phyloP scores from a whole-genome alignment of 495 filamentous ascomycete species.

The Pyrenula massariospora region DNA sequence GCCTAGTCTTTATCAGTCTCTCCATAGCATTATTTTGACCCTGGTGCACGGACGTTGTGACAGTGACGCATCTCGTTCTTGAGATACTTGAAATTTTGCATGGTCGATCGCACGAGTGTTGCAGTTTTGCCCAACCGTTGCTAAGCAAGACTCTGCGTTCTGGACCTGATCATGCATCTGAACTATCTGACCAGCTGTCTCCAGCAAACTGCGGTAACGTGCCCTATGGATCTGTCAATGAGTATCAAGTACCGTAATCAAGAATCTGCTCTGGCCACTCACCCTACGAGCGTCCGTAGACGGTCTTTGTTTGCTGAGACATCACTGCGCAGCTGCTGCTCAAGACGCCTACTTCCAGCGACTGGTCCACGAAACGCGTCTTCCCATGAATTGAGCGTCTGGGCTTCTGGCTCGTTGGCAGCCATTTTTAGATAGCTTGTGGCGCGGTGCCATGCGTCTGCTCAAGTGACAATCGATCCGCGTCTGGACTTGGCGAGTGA shows the following conservation, averaged over 20 bases:
- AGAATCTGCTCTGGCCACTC: conserved; percentile 10
- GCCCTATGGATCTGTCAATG: conserved; percentile 33
- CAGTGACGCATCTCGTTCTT: conserved; percentile 37
- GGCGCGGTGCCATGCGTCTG: background rate
- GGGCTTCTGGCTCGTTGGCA: conserved; percentile 43
- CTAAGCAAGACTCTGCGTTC: conserved; percentile 55
- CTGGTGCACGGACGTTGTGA: conserved; percentile 28
- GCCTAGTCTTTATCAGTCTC: conserved; percentile 27
- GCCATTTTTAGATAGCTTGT: conserved; percentile 30
- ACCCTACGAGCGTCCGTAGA: conserved; percentile 85
- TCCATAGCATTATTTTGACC: conserved; percentile 7
- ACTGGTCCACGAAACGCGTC: conserved; percentile 59
- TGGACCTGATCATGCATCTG: conserved; percentile 74
- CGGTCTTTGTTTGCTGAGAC: conserved; percentile 76
- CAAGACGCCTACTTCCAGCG: conserved; percentile 49
- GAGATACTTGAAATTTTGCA: conserved; percentile 50
- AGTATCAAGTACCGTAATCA: background rate
- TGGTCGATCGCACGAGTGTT: conserved; percentile 59
- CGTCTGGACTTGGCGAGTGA: no score
- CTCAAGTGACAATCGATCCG: no score
- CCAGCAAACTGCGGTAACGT: conserved; percentile 83
- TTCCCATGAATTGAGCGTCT: conserved; percentile 49
- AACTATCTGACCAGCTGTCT: conserved; percentile 85
- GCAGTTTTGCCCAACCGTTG: conserved; percentile 63
- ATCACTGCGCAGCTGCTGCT: conserved; percentile 50